phyloP scores from a whole-genome alignment of 2,329 filamentous ascomycete species.

The Stagonosporopsis chrysanthemi region DNA sequence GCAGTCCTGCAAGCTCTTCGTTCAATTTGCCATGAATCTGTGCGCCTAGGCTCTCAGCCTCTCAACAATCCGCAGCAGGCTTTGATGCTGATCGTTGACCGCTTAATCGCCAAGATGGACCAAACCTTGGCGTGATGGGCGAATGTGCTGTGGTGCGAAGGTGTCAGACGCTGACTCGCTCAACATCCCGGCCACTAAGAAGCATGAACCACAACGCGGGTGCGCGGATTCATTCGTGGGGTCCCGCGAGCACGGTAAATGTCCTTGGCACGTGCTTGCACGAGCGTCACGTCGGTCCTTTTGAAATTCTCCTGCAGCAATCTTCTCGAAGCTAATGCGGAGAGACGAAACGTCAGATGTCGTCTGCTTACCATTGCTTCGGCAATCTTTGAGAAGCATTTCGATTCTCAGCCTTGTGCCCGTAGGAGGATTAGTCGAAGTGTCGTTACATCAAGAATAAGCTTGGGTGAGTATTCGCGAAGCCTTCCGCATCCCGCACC shows the following conservation, averaged over 20 bases:
- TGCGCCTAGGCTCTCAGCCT: too few species aligned
- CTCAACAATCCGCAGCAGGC: too few species aligned
- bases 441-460: not conserved
- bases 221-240: not conserved
- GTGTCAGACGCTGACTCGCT: not conserved
- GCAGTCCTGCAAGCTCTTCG: not conserved
- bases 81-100: not conserved
- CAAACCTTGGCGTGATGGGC: not conserved
- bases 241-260: not conserved
- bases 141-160: not conserved
- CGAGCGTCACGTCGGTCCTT: not conserved
- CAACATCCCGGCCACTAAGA: not conserved
- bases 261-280: not conserved
- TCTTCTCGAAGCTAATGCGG: not conserved
- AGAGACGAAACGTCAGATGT: not conserved
- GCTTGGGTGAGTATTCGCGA: not conserved
- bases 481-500: slow-evolving; percentile 14
- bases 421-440: not conserved
- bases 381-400: not conserved
- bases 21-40: not conserved
- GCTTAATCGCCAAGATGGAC: not conserved
- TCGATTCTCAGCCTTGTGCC: not conserved
- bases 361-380: not conserved
- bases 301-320: not conserved
- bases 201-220: not conserved